Evolutionary conservation across 768 basidiomycete species (phyloP).

Genomic region (Lenzites betulinus): DNA sequence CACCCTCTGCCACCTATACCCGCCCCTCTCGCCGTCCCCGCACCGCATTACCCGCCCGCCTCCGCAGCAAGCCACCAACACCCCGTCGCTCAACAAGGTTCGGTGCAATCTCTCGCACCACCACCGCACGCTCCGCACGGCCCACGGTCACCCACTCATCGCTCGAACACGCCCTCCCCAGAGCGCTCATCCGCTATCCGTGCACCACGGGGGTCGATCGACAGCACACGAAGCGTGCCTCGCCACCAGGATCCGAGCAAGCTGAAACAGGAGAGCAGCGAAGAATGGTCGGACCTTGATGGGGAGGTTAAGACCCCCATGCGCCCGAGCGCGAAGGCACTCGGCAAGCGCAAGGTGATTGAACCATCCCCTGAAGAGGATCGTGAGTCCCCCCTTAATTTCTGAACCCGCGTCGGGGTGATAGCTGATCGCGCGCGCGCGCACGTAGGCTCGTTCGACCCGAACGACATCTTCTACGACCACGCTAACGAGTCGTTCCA

Average conservation of each 20-base stretch:
- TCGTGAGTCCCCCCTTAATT: constrained; percentile 37
- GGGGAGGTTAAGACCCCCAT: constrained; percentile 39
- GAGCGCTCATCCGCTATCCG: constrained; percentile 38
- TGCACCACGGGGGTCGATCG: constrained; percentile 2
- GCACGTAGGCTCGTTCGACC: constrained; percentile 50
- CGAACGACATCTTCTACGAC: constrained; percentile 58
- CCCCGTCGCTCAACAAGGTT: constrained; percentile 22
- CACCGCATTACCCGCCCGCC: not conserved
- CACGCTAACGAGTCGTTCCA: constrained; percentile 44
- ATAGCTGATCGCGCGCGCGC: constrained; percentile 7
- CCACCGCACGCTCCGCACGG: constrained; percentile 72
- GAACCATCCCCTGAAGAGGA: constrained; percentile 54
- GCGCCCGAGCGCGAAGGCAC: constrained; percentile 81
- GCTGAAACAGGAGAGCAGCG: constrained; percentile 31
- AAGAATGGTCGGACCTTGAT: constrained; percentile 17
- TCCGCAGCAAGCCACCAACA: constrained; percentile 26
- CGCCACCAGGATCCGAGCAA: constrained; percentile 13
- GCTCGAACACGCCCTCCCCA: constrained; percentile 75
- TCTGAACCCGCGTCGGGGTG: not conserved
- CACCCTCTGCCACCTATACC: constrained; percentile 44
- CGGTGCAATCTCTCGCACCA: constrained; percentile 51
- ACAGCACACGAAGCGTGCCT: not conserved
- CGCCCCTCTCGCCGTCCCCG: constrained; percentile 9
- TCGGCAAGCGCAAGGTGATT: constrained; percentile 77
- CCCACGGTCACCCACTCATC: constrained; percentile 63